phyloP scores from a whole-genome alignment of 345 rosid genomes.

The Stellera chamaejasme region DNA sequence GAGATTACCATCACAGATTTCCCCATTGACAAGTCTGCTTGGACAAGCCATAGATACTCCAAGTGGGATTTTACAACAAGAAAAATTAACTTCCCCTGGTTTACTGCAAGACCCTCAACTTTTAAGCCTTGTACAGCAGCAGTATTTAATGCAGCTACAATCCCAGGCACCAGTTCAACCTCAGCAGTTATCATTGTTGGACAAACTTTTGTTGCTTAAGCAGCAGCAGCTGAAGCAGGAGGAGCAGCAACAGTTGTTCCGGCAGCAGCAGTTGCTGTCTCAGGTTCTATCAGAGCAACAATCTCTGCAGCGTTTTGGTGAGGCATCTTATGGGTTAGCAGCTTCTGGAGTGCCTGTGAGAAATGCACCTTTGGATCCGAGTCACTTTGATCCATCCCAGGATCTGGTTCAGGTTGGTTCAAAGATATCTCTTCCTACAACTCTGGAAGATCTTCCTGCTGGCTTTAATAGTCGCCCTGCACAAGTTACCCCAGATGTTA shows the following conservation, averaged over 20 bases:
- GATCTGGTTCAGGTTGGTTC: constrained; percentile 44
- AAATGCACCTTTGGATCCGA: constrained; percentile 43
- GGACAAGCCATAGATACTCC: constrained; percentile 61
- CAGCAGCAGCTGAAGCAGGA: constrained; percentile 82
- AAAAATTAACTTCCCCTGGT: constrained; percentile 44
- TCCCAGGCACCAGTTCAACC: constrained; percentile 54
- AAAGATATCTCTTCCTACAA: constrained; percentile 38
- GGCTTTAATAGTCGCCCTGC: constrained; percentile 35
- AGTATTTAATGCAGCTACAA: constrained; percentile 57
- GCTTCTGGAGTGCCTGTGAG: constrained; percentile 35
- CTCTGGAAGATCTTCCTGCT: constrained; percentile 31
- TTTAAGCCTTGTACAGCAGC: constrained; percentile 74
- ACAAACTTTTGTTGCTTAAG: constrained; percentile 59
- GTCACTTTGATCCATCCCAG: constrained; percentile 39
- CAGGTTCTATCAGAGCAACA: constrained; percentile 69
- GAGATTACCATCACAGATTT: constrained; percentile 41
- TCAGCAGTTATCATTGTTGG: constrained; percentile 61
- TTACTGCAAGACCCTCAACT: constrained; percentile 68
- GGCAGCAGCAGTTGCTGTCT: constrained; percentile 73
- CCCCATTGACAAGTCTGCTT: constrained; percentile 49
- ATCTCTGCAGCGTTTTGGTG: constrained; percentile 40
- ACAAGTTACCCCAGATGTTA: constrained; percentile 28
- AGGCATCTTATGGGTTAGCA: constrained; percentile 50
- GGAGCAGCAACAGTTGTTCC: constrained; percentile 74
- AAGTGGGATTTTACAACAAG: constrained; percentile 40